Base-by-base conservation (phyloP, 2,329 filamentous ascomycete genomes). In the Colletotrichum sp. region DNA sequence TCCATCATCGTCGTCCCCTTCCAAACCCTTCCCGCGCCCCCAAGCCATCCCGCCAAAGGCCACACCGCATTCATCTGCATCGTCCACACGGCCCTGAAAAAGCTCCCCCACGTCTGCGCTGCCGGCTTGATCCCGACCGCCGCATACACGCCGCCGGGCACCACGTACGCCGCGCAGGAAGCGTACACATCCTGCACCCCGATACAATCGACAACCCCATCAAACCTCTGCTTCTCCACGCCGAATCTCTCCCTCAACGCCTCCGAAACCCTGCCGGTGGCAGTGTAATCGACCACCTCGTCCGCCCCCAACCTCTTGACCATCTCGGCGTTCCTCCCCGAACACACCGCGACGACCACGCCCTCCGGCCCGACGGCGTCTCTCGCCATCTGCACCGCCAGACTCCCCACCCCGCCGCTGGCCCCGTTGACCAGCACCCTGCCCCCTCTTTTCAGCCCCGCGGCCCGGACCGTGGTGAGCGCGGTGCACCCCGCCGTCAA, bases 131-230 rank as follows among this genome's bases (percentile, higher is more conserved):
- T 82, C 8, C 86, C 84, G 1, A 85, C 85, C 1, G 84, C 85
- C 1, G 85, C 81, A 74, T 86, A 89, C 24, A 81, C 77, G 63
- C 79, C 83, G 2, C 77, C 73, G 1, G 80, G 77, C 51, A 81
- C 80, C 38, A 89, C 81, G 72, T 86, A 89, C 6, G 68, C 47
- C 2, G 83, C 77, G 9, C 81, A 85, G 24, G 84, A 73, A 11
- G 76, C 70, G 76, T 86, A 90, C 24, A 90, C 80, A 3, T 85
- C 78, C 59, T 89, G 86, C 27, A 83, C 83, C 15, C 89, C 88
- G 6, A 87, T 82, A 58, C 85, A 86, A 76, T 90, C 89, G 58
- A 89, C 82, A 66, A 90, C 84, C 57, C 85, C 77, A 77, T 89
- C 83, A 58, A 86, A 84, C 1, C 81, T 73, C n/a, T 75, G 47